Evolutionary conservation across 495 filamentous ascomycete species (phyloP).

Genomic region (Tuber indicum): DNA sequence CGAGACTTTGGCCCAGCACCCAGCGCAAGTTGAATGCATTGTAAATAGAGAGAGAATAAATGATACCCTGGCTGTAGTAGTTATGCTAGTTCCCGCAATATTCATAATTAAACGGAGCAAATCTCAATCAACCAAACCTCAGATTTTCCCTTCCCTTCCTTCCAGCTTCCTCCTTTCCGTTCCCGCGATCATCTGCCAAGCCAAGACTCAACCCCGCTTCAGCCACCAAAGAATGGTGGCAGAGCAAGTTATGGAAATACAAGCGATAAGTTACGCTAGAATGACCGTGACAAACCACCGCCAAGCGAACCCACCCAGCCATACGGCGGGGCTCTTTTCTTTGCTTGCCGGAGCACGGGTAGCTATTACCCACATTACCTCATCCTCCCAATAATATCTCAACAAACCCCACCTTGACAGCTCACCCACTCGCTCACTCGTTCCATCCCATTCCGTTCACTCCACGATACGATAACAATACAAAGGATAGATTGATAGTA

Average conservation of each 20-base stretch:
- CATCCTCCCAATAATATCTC: background rate
- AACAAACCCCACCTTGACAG: conserved; percentile 1
- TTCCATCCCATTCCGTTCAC: background rate
- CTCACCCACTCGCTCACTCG: background rate
- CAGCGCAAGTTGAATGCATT: background rate
- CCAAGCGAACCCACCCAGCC: background rate
- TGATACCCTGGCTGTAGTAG: background rate
- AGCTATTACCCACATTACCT: background rate
- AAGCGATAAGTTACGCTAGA: background rate
- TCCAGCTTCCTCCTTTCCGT: background rate
- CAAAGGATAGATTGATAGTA: background rate
- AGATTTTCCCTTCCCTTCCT: background rate
- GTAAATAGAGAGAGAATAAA: background rate
- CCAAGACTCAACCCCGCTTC: background rate
- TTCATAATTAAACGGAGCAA: background rate
- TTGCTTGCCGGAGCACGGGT: background rate
- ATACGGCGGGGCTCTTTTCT: background rate
- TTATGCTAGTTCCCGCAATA: background rate
- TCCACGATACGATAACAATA: background rate
- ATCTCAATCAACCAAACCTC: background rate
- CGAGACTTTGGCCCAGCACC: background rate
- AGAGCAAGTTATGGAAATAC: background rate
- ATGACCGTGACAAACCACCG: background rate
- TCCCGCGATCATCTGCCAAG: background rate
- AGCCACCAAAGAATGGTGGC: background rate